A percentile compares a stretch with the other conserved stretches of the same genome.
phyloP scores from a whole-genome alignment of 2,329 filamentous ascomycete genomes.

The Epichloe gansuensis region DNA sequence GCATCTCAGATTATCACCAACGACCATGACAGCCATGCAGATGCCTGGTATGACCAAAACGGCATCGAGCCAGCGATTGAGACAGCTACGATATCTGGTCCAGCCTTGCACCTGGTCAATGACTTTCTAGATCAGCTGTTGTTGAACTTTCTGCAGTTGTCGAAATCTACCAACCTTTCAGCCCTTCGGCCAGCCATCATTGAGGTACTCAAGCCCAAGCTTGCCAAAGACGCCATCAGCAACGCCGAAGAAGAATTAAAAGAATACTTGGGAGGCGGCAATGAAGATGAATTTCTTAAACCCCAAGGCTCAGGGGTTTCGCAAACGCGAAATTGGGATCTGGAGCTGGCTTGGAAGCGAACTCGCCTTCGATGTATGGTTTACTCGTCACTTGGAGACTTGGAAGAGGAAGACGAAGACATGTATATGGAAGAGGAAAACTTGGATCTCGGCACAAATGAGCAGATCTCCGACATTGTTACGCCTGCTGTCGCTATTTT shows the following conservation, averaged over 20 bases:
- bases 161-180: slow-evolving; percentile 65
- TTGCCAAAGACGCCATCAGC: slow-evolving; percentile 73
- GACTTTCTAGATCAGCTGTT: slow-evolving; percentile 87
- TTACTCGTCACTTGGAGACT: slow-evolving; percentile 87
- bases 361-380: slow-evolving; percentile 94
- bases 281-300: slow-evolving; percentile 57
- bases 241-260: slow-evolving; percentile 77
- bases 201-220: slow-evolving; percentile 78
- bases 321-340: slow-evolving; percentile 61
- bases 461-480: slow-evolving; percentile 54
- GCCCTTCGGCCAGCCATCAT: slow-evolving; percentile 70
- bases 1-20: slow-evolving; percentile 88
- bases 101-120: slow-evolving; percentile 71
- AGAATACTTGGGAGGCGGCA: slow-evolving; percentile 72
- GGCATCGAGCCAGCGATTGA: slow-evolving; percentile 53
- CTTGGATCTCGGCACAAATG: slow-evolving; percentile 45
- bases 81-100: slow-evolving; percentile 58
- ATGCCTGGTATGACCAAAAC: slow-evolving; percentile 57
- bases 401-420: slow-evolving; percentile 97
- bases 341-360: slow-evolving; percentile 90
- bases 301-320: slow-evolving; percentile 36
- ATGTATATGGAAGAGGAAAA: slow-evolving; percentile 73
- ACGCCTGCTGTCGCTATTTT: slow-evolving; percentile 93
- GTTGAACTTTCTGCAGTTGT: slow-evolving; percentile 74
- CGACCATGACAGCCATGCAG: slow-evolving; percentile 65